Percentiles rank a stretch among this genome's conserved stretches.
These are phyloP conservation scores for Erigeron canadensis DNA, from an alignment of 129 eudicot species.

Conservation along the genomic window DNA sequence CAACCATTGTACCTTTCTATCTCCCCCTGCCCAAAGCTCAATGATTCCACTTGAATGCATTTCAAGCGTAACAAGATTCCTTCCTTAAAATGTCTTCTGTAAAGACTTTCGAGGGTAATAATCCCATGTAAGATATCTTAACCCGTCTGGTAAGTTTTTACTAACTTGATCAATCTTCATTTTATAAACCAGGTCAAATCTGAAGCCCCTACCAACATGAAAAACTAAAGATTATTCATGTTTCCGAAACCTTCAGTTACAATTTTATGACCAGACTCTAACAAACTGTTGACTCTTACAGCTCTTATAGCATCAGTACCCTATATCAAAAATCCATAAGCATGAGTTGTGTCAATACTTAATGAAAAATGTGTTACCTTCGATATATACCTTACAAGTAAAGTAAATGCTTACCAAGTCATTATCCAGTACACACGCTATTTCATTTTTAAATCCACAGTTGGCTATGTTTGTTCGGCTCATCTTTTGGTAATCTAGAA, in stretches of 20 bases:
- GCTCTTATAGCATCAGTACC: slow-evolving; percentile 9
- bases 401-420: slow-evolving; percentile 11
- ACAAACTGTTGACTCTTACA: not conserved
- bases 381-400: not conserved
- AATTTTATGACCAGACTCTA: not conserved
- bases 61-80: slow-evolving; percentile 28
- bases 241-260: slow-evolving; percentile 6
- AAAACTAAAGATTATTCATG: slow-evolving; percentile 20
- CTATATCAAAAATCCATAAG: not conserved
- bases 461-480: slow-evolving; percentile 45
- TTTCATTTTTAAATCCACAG: slow-evolving; percentile 41
- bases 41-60: slow-evolving; percentile 7
- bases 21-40: slow-evolving; percentile 17
- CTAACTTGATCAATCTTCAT: not conserved
- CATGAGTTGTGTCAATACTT: not conserved
- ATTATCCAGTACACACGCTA: slow-evolving; percentile 19
- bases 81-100: not conserved
- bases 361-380: not conserved
- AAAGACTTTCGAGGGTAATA: not conserved
- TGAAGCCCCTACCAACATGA: too few relatives aligned
- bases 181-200: too few relatives aligned
- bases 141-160: not conserved
- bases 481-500: slow-evolving; percentile 15
- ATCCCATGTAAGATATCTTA: slow-evolving; percentile 22
- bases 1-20: slow-evolving; percentile 13